Evolutionary conservation across 1,284 basidiomycete species (phyloP), one percentile per base, ranked within the genome.

Genomic region (Stygiomarasmius scandens): DNA sequence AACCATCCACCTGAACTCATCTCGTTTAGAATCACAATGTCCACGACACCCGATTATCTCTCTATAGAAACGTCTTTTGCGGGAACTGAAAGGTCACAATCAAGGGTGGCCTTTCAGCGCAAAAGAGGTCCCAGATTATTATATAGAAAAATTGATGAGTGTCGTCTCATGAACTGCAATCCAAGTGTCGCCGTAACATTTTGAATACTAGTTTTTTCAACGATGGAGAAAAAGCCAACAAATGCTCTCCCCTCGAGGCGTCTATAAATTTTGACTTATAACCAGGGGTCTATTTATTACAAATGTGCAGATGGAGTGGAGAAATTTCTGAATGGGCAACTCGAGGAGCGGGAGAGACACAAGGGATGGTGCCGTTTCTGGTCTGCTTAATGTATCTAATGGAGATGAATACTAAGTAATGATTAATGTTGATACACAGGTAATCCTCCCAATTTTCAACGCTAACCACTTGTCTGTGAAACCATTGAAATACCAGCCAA

Each of bases 121-220:
- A 1, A 86, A 89, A 19, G 93, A 97, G 61, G 96, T 97, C 2
- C 70, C 82, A 3, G 96, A 98, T 70, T 99, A 99, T 70, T 93
- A 95, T 71, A 87, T 98, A 71, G 91, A 88, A 67, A 79, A 90
- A 56, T 96, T 96, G 0, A 98, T 99, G 96, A 96, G 95, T 95
- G 86, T 77, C 16, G 49, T 10, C 52, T 25, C 29, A 12, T 32
- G 6, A 32, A n/a, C n/a, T n/a, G n/a, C n/a, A 32, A 32, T 12
- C 12, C 5, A 32, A 32, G 29, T 12, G 12, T 12, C 12, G 29
- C 5, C 12, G 6, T 63, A 6, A 60, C 47, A n/a, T 54, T 51
- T 24, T 46, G 36, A 25, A 24, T 67, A 95, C n/a, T n/a, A n/a
- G 96, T 98, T 71, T 85, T 99, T 58, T 80, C 81, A 54, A 97